Evolutionary conservation across 495 filamentous ascomycete species (phyloP), one percentile per base, ranked within the genome.

Genomic region (Aspergillus indologenus): DNA sequence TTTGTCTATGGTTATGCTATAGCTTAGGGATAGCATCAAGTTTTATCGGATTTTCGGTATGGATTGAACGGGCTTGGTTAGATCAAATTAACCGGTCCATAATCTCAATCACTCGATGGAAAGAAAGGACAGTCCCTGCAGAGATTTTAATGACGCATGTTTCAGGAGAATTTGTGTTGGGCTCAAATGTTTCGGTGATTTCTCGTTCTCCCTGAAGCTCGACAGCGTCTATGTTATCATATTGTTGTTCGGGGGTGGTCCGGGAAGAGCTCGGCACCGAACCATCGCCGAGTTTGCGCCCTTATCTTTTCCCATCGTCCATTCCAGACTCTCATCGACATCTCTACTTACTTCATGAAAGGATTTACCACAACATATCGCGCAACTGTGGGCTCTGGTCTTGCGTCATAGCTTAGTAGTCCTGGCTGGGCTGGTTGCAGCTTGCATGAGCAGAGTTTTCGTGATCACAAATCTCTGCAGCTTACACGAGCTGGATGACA

Each of bases 361-460:
- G 34, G 2, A 40, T 40, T 4, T 20, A 22, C 9, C 45, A 21
- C 2, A 47, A 23, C 19, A 22, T 47, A 20, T 47, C 22, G 45
- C 45, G 45, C 45, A 23, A 22, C 22, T 47, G 22, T 47, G 34
- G 34, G 12, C 34, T 40, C 34, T 40, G 5, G 34, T 40, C 34
- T 40, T 40, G 5, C 34, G 34, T 40, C 34, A 40, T 40, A 40
- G 12, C 34, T 15, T 40, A 2, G 5, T 7, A 40, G 34, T 40
- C 12, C 2, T 15, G 34, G 12, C 26, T 40, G 12, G 12, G 34
- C 34, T 40, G 12, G 34, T 40, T 40, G 34, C 34, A 40, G 34
- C 8, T 21, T 47, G 45, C 45, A 47, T 12, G 19, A 21, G 45
- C 45, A 47, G 45, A 45, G 44, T 45, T 45, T 45, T 45, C 44